Conservation (phyloP, 2,329 filamentous ascomycete genomes). For the Pseudocercospora eumusae region DNA sequence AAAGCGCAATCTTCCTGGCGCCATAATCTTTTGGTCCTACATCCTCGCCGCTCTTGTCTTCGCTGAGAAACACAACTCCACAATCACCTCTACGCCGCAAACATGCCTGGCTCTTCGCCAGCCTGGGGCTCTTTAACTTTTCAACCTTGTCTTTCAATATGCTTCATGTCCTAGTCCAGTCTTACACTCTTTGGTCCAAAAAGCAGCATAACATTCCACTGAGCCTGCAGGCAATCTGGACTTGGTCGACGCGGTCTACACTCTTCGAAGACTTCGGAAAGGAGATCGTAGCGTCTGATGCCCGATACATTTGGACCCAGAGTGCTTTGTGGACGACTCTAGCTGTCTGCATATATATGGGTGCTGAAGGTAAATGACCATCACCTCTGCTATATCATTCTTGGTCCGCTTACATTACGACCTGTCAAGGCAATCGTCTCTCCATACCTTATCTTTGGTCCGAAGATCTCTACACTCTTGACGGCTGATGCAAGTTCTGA, state of each 20-base stretch:
- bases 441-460: constrained; percentile 31
- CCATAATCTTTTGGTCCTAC: constrained; percentile 24
- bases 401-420: no score
- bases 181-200: constrained; percentile 35
- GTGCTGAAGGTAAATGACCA: constrained; percentile 29
- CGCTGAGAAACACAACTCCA: constrained; percentile 21
- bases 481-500: no score
- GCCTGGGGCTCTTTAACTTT: constrained; percentile 37
- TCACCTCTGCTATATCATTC: neutral
- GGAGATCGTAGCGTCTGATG: constrained; percentile 33
- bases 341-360: constrained; percentile 35
- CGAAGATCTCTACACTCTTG: neutral
- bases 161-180: constrained; percentile 39
- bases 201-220: neutral
- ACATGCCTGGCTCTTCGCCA: constrained; percentile 26
- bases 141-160: constrained; percentile 39
- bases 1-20: neutral
- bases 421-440: neutral
- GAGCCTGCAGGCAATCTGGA: constrained; percentile 26
- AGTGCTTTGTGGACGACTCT: constrained; percentile 33
- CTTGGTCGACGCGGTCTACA: constrained; percentile 39
- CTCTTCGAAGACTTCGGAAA: constrained; percentile 40
- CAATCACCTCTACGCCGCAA: neutral
- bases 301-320: constrained; percentile 33
- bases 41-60: constrained; percentile 36